Evolutionary conservation across 768 basidiomycete species (phyloP).

Genomic region (Nevesoporus exiguus): DNA sequence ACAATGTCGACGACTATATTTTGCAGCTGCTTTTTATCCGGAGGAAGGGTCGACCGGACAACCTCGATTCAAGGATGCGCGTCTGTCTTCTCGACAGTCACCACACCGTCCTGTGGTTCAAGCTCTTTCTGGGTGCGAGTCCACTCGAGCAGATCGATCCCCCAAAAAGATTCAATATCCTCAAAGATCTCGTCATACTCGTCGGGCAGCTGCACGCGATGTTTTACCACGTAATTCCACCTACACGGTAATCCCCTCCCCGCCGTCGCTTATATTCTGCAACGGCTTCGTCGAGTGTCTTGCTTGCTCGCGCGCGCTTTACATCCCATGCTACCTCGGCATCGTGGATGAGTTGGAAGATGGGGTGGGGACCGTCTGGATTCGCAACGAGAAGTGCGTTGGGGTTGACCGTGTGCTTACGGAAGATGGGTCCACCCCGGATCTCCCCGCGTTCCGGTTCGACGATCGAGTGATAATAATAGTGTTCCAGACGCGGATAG

Average conservation of each 20-base stretch:
- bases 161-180: constrained; percentile 38
- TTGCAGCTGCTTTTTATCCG: constrained; percentile 1
- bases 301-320: no score
- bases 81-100: constrained; percentile 27
- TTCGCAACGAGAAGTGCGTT: constrained; percentile 37
- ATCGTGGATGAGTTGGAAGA: constrained; percentile 38
- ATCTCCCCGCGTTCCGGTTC: no score
- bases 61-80: constrained; percentile 11
- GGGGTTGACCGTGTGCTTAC: constrained; percentile 17
- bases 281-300: no score
- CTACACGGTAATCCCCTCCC: no score
- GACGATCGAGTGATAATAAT: neutral
- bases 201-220: no score
- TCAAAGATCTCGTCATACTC: no score
- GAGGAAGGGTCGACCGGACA: constrained; percentile 13
- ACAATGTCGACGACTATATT: constrained; percentile 14
- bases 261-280: no score
- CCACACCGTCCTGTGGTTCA: constrained; percentile 12
- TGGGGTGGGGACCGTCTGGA: constrained; percentile 38
- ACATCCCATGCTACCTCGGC: constrained; percentile 37
- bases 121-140: constrained; percentile 16
- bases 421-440: neutral
- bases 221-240: no score
- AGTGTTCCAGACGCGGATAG: no score
- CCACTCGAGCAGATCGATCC: constrained; percentile 30